Base-by-base conservation (phyloP, 768 basidiomycete genomes). In the Favolaschia claudopus region DNA sequence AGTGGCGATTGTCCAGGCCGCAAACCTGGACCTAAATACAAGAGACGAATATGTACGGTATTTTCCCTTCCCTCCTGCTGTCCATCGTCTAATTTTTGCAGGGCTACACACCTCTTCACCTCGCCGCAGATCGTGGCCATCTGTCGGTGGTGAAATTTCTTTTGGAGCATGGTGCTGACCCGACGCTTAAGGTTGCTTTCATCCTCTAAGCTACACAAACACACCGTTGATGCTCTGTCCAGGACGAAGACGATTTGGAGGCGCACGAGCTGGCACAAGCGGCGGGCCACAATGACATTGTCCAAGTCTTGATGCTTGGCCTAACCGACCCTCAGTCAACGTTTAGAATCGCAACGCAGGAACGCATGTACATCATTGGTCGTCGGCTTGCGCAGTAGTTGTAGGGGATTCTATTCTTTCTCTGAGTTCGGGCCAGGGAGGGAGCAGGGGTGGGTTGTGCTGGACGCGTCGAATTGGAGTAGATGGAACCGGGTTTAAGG, bases 101-200 rank as follows among this genome's bases (percentile, higher is more conserved):
- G 95, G 95, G 93, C 32, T 95, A 94, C 70, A 92, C 94, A 0
- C 82, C 95, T 8, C 74, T 97, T 19, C 95, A 97, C 66, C 79
- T 96, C 0, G 95, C 95, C 5, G 85, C 88, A 25, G 95, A 97
- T 72, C 79, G 95, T 67, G 95, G 95, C 1, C 81, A 87, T 66
- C 52, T 77, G 7, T 76, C 79, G 0, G 75, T 84, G 3, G 89
- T 91, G 2, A 74, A 80, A 62, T 54, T 87, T 5, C 73, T 97
- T 36, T 69, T 95, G 19, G 65, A 77, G 20, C 76, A 78, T 47
- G 93, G 92, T 5, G 94, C 89, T 6, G 85, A 93, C 65, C 71
- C 67, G 39, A 72, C 73, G 29, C 74, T 91, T 39, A 87, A 89
- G 83, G 95, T 92, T 60, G 39, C 63, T 40, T 58, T 19, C 36